Conservation (phyloP, 768 basidiomycete genomes). For the Polyporus arcularius region DNA sequence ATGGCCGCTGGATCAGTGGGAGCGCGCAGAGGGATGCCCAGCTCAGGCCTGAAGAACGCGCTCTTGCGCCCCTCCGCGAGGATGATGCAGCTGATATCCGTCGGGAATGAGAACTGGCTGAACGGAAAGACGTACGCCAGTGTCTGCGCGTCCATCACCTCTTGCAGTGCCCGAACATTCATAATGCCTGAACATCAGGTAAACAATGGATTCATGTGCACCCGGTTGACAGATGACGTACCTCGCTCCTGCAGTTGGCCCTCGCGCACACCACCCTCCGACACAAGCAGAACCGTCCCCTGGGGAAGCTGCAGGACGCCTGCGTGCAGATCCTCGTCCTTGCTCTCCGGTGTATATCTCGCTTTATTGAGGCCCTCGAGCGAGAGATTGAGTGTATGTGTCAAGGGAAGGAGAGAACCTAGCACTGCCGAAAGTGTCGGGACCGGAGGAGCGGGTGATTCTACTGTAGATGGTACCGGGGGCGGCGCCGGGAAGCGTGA, state of each 20-base stretch:
- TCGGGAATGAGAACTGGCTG: slow-evolving; percentile 69
- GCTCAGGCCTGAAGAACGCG: slow-evolving; percentile 71
- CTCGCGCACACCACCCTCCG: slow-evolving; percentile 68
- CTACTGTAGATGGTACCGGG: slow-evolving; percentile 18
- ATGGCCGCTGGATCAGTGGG: slow-evolving; percentile 10
- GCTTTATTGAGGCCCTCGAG: slow-evolving; percentile 60
- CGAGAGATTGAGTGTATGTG: slow-evolving; percentile 59
- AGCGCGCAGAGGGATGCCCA: slow-evolving; percentile 52
- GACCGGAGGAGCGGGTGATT: neutral
- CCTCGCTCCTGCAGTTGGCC: slow-evolving; percentile 61
- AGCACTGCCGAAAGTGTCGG: slow-evolving; percentile 60
- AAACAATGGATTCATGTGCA: neutral
- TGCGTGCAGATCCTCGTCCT: slow-evolving; percentile 71
- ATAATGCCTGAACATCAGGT: slow-evolving; percentile 46
- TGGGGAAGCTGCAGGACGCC: slow-evolving; percentile 73
- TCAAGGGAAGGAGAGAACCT: slow-evolving; percentile 57
- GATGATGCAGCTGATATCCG: slow-evolving; percentile 68
- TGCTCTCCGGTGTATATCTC: slow-evolving; percentile 63
- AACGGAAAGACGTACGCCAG: slow-evolving; percentile 78
- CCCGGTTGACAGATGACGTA: slow-evolving; percentile 9
- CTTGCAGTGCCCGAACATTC: slow-evolving; percentile 66
- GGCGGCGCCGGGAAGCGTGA: slow-evolving; percentile 58
- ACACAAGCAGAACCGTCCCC: slow-evolving; percentile 60
- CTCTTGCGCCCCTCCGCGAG: slow-evolving; percentile 67
- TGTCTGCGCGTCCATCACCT: slow-evolving; percentile 63